Conservation (phyloP, 2,329 filamentous ascomycete genomes). For the Tricladium varicosporioides region DNA sequence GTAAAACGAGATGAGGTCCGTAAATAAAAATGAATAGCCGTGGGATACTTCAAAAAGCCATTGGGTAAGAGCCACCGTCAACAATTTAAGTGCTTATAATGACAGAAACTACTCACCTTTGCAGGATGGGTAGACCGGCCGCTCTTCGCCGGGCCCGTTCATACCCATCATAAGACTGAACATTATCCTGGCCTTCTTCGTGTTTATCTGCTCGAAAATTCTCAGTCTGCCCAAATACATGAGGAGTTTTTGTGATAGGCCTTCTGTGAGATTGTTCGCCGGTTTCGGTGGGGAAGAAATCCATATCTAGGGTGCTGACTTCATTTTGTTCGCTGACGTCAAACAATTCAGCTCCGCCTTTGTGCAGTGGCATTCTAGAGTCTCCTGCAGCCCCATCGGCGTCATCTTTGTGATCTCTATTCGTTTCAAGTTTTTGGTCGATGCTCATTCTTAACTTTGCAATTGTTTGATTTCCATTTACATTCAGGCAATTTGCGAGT, state of each 20-base stretch:
- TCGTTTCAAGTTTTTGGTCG: slow-evolving; percentile 20
- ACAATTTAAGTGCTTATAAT: background rate
- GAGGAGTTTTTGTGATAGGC: slow-evolving; percentile 24
- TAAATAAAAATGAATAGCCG: too few relatives aligned
- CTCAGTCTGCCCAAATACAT: slow-evolving; percentile 39
- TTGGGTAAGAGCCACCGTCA: background rate
- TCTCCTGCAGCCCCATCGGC: slow-evolving; percentile 11
- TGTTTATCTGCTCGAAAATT: slow-evolving; percentile 30
- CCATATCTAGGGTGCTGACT: slow-evolving; percentile 36
- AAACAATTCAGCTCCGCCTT: slow-evolving; percentile 20
- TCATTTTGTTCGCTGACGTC: slow-evolving; percentile 30
- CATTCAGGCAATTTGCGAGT: slow-evolving; percentile 66
- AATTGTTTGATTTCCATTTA: slow-evolving; percentile 76
- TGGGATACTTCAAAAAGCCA: background rate
- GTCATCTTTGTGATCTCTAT: slow-evolving; percentile 15
- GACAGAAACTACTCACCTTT: slow-evolving; percentile 28
- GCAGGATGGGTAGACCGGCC: slow-evolving; percentile 32
- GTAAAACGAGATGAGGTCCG: too few relatives aligned
- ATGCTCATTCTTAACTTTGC: slow-evolving; percentile 68
- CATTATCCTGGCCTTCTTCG: slow-evolving; percentile 14
- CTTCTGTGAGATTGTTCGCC: slow-evolving; percentile 29
- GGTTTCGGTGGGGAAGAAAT: slow-evolving; percentile 33
- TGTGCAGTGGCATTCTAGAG: slow-evolving; percentile 13
- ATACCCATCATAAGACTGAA: slow-evolving; percentile 30
- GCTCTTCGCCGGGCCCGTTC: slow-evolving; percentile 34